These are phyloP conservation scores for Naganishia friedmannii DNA, from an alignment of 768 basidiomycete species.

Conservation along the genomic window DNA sequence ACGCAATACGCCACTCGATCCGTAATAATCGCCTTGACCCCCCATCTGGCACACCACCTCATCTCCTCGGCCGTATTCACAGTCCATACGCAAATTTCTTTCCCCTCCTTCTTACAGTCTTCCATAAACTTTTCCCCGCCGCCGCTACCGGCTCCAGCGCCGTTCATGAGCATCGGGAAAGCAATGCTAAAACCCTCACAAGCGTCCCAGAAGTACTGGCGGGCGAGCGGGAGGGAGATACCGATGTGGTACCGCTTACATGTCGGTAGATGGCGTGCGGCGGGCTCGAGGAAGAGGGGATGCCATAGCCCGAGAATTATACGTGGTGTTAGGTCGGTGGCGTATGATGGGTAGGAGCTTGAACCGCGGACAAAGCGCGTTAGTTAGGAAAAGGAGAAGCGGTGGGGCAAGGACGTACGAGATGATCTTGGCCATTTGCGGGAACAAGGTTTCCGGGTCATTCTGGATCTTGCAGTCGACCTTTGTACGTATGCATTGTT, in stretches of 20 bases:
- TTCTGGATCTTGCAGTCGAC: conserved; percentile 53
- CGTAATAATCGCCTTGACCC: conserved; percentile 50
- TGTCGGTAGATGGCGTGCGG: conserved; percentile 45
- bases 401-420: conserved; percentile 23
- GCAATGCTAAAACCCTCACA: conserved; percentile 49
- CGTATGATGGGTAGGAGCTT: conserved; percentile 35
- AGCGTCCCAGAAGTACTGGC: conserved; percentile 49
- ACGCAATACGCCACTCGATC: conserved; percentile 47
- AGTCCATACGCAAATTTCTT: conserved; percentile 52
- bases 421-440: conserved; percentile 48
- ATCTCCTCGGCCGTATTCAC: conserved; percentile 51
- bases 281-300: conserved; percentile 50
- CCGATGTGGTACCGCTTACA: conserved; percentile 51
- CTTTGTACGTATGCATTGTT: conserved; percentile 26
- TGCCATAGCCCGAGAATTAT: conserved; percentile 54
- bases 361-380: background rate
- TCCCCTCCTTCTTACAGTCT: conserved; percentile 48
- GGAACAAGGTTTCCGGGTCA: conserved; percentile 48
- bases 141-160: conserved; percentile 40
- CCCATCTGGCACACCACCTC: conserved; percentile 47
- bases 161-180: conserved; percentile 46
- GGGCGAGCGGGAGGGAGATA: conserved; percentile 44
- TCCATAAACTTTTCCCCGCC: conserved; percentile 35
- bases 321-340: conserved; percentile 45
- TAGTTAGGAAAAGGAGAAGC: background rate